Evolutionary conservation across 192 early-diverging fungal species (phyloP), one percentile per base, ranked within the genome.

Genomic region (Backusella mclennaniae): DNA sequence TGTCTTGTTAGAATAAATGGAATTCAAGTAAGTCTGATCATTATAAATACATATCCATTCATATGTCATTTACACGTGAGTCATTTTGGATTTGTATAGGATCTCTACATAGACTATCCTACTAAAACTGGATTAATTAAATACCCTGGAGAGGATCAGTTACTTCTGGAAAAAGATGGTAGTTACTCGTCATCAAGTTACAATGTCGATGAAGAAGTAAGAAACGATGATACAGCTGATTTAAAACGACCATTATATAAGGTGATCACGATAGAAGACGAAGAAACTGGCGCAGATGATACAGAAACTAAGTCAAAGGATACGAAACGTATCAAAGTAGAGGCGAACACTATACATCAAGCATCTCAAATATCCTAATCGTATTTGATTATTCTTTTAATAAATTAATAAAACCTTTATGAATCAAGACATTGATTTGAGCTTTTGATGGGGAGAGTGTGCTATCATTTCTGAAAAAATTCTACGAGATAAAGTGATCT

Each of bases 81-180:
- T 33, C 31, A 33, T 33, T 33, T 33, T 33, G 31, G 31, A 33
- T 44, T 15, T 59, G n/a, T 26, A 6, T 63, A 73, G 73, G 73
- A 75, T 33, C 56, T 75, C 15, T 75, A 67, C 44, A 75, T 75
- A 21, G 73, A 75, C 33, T 75, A 75, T 31, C 59, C 52, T 1
- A 31, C 41, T 38, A 75, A 66, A 44, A 14, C n/a, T 33, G 74
- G 63, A 21, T 67, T 75, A 31, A 66, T n/a, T 19, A 67, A 68
- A 19, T 46, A 46, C 19, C 74, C 59, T 15, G 35, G 67, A 0
- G 63, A n/a, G 36, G 74, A 75, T n/a, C 21, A 66, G 46, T 46
- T 75, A n/a, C 6, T 75, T 7, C 38, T 67, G 2, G 44, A 44
- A 19, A 49, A 49, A 26, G 26, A 71, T 71, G 70, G 42, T 15